Conservation (phyloP, 208 protist species). For the Acanthamoeba castellanii region DNA sequence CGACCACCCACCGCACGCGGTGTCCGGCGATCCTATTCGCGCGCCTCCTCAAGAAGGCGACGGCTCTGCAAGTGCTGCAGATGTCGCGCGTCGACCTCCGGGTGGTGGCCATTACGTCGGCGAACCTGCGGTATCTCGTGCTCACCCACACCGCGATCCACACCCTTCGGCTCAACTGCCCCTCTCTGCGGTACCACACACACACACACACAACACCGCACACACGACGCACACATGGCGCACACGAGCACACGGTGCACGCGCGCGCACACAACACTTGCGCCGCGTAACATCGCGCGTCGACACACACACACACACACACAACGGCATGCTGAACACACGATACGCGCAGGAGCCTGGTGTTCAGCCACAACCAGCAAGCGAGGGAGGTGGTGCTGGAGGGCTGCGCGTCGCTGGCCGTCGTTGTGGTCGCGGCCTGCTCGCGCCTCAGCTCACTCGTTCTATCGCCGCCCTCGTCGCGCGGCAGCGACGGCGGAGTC, state of each 20-base stretch:
- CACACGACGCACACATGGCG: neutral
- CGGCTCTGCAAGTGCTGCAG: neutral
- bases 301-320: too few species aligned
- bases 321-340: too few species aligned
- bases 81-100: neutral
- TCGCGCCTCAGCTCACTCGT: neutral
- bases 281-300: too few species aligned
- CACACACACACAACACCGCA: too few species aligned
- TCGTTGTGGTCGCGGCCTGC: neutral
- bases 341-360: too few species aligned
- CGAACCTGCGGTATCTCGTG: neutral
- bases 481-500: neutral
- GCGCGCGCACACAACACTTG: too few species aligned
- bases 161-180: neutral
- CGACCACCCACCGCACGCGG: neutral
- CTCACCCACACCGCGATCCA: neutral
- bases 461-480: neutral
- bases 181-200: neutral
- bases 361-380: neutral
- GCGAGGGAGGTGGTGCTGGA: neutral
- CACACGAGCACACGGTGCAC: too few species aligned
- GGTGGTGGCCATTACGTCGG: neutral
- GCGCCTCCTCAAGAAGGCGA: neutral
- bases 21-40: neutral
- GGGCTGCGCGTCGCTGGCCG: neutral